These are phyloP conservation scores for Kalanchoe fedtschenkoi DNA, from an alignment of 164 flowering plant genomes.

Conservation along the genomic window DNA sequence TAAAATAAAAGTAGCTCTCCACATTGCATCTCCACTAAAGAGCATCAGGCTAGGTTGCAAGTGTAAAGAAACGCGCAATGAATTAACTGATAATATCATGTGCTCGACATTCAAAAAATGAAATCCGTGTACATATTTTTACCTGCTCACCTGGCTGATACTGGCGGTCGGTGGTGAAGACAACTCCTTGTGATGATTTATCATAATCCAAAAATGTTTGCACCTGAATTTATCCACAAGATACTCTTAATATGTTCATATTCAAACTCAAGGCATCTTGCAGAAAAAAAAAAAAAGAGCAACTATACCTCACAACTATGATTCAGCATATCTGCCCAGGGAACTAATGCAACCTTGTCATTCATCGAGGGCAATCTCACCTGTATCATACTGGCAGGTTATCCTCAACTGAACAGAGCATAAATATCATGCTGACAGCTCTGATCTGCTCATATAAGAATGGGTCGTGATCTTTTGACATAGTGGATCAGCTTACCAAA, in stretches of 20 bases:
- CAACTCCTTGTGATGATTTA: slow-evolving; percentile 72
- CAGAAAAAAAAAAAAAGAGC: not conserved
- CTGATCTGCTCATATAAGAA: not conserved
- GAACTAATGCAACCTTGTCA: slow-evolving; percentile 86
- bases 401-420: not conserved
- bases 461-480: not conserved
- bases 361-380: slow-evolving; percentile 89
- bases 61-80: not conserved
- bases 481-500: no score
- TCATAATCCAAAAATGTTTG: slow-evolving; percentile 91
- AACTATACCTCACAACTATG: slow-evolving; percentile 77
- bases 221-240: slow-evolving; percentile 40
- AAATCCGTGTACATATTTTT: slow-evolving; percentile 12
- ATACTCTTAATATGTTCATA: not conserved
- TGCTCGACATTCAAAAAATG: not conserved
- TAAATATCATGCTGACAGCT: no score
- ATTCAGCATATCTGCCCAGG: slow-evolving; percentile 99
- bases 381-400: slow-evolving; percentile 21
- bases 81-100: not conserved
- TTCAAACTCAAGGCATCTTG: not conserved
- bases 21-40: not conserved
- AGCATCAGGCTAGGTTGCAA: not conserved
- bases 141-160: slow-evolving; percentile 99
- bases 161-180: slow-evolving; percentile 76
- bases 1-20: not conserved